These are phyloP conservation scores for Raddia guianensis DNA, from an alignment of 176 grass and related monocot genomes.

Conservation along the genomic window DNA sequence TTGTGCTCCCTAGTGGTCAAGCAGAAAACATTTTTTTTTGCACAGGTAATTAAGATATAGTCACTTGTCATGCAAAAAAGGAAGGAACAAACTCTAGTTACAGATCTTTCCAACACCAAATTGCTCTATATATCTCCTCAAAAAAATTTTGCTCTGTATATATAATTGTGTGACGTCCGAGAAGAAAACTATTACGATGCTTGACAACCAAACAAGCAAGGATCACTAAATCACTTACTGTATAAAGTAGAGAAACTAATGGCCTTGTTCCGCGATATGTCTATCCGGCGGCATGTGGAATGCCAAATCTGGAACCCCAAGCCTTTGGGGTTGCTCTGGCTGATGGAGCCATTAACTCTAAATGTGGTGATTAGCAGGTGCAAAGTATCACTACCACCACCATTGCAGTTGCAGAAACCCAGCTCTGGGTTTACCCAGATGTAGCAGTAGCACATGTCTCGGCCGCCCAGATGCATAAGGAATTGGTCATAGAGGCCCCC, in stretches of 20 bases:
- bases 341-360: not conserved
- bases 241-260: not conserved
- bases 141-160: too few species aligned
- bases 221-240: not conserved
- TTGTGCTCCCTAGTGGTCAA: constrained; percentile 8
- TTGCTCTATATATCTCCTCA: too few species aligned
- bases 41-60: not conserved
- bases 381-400: not conserved
- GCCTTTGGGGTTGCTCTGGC: not conserved
- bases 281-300: not conserved
- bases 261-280: not conserved
- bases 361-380: constrained; percentile 16
- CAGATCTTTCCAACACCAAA: too few species aligned
- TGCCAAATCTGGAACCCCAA: not conserved
- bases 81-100: too few species aligned
- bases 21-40: not conserved
- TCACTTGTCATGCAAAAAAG: too few species aligned
- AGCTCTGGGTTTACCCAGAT: not conserved
- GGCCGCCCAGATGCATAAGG: not conserved
- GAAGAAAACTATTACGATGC: too few species aligned
- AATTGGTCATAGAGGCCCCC: not conserved
- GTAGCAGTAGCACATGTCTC: not conserved
- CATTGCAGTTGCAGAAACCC: not conserved
- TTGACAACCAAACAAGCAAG: too few species aligned
- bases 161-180: too few species aligned